These are phyloP conservation scores for Meripilus lineatus DNA, from an alignment of 1,284 basidiomycete genomes.

Conservation along the genomic window DNA sequence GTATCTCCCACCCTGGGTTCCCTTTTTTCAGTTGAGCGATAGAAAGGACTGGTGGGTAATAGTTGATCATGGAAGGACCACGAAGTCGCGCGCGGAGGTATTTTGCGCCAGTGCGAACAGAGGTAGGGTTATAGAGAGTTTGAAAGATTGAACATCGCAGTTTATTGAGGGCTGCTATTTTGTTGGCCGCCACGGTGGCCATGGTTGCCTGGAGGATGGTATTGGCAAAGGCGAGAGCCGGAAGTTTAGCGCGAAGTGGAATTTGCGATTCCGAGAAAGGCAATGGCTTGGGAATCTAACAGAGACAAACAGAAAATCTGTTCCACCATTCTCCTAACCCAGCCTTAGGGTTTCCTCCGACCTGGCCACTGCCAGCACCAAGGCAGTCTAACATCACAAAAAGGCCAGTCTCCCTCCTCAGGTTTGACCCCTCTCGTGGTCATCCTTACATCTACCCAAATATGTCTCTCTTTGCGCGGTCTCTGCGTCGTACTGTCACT, in stretches of 20 bases:
- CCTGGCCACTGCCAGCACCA: too few species aligned
- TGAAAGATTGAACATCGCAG: slow-evolving; percentile 74
- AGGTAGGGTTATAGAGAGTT: slow-evolving; percentile 78
- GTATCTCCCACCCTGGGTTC: slow-evolving; percentile 51
- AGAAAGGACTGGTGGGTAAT: slow-evolving; percentile 63
- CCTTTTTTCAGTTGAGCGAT: slow-evolving; percentile 46
- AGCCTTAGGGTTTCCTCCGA: too few species aligned
- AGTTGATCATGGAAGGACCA: slow-evolving; percentile 74
- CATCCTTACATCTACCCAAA: too few species aligned
- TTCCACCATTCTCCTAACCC: neutral
- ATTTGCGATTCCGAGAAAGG: slow-evolving; percentile 8
- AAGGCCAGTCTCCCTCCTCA: too few species aligned
- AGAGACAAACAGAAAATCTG: slow-evolving; percentile 10
- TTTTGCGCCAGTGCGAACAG: slow-evolving; percentile 77
- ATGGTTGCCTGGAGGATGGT: slow-evolving; percentile 7
- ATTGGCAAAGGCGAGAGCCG: slow-evolving; percentile 15
- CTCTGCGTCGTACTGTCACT: too few species aligned
- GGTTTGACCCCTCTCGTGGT: too few species aligned
- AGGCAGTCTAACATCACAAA: too few species aligned
- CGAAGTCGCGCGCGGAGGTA: slow-evolving; percentile 73
- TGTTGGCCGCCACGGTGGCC: slow-evolving; percentile 37
- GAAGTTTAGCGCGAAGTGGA: slow-evolving; percentile 10
- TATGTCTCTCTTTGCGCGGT: too few species aligned
- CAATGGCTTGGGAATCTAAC: slow-evolving; percentile 15
- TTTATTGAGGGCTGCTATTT: slow-evolving; percentile 48